These are phyloP conservation scores for Plasmodium ovale DNA, from an alignment of 169 alveolate genomes.

Conservation along the genomic window DNA sequence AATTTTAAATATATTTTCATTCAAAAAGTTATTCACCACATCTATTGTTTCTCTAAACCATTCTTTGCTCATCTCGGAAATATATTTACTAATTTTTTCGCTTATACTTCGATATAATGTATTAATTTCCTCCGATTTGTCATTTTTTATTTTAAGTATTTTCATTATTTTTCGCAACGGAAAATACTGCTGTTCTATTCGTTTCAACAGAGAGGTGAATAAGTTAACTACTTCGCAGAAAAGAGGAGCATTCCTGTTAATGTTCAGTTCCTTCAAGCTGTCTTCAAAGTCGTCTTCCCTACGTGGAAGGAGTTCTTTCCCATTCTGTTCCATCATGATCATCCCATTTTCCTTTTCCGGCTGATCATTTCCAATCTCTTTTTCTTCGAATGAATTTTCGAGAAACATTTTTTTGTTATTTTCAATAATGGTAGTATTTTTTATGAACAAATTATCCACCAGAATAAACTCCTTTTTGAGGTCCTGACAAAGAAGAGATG, in stretches of 20 bases:
- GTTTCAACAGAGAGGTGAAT: constrained; percentile 46
- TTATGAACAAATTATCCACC: constrained; percentile 66
- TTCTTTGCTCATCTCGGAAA: constrained; percentile 51
- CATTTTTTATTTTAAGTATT: constrained; percentile 29
- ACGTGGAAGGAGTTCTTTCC: too few relatives aligned
- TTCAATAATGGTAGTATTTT: constrained; percentile 45
- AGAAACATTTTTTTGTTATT: constrained; percentile 31
- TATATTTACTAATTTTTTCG: constrained; percentile 56
- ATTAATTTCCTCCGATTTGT: constrained; percentile 52
- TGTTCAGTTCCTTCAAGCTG: constrained; percentile 17
- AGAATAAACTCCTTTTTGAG: constrained; percentile 47
- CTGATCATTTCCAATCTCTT: not conserved
- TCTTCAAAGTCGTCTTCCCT: not conserved
- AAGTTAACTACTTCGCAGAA: constrained; percentile 69
- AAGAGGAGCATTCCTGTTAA: constrained; percentile 40
- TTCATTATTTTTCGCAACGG: constrained; percentile 55
- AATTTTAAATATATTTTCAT: constrained; percentile 60
- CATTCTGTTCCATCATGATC: not conserved
- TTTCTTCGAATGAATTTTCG: not conserved
- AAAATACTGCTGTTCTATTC: constrained; percentile 67
- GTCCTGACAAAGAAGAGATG: constrained; percentile 45
- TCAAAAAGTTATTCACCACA: constrained; percentile 55
- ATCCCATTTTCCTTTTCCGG: not conserved
- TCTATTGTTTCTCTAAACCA: constrained; percentile 64
- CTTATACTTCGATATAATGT: constrained; percentile 20